Evolutionary conservation across 1,284 basidiomycete genomes (phyloP), one percentile per base, ranked within the genome.

Genomic region (Marasmius fiardii): DNA sequence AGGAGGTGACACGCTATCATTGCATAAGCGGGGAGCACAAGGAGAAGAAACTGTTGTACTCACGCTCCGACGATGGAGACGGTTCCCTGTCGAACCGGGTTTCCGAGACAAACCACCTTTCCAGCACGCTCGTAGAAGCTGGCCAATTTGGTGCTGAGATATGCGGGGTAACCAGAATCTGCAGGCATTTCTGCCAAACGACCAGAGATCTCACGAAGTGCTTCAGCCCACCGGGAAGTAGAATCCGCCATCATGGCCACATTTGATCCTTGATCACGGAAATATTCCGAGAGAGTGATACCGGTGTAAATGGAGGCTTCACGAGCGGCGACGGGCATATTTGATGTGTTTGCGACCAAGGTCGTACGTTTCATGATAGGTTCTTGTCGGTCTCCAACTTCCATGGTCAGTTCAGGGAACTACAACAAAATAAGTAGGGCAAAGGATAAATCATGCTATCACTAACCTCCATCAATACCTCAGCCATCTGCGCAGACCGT

Each of bases 191-290:
- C 97, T 35, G 97, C 97, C 56, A 99, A 75, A 77, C 97, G 95
- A 79, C 97, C 97, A 37, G 95, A 98, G 63, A 99, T 98, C 81
- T 99, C 97, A 81, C 97, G 94, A 51, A 99, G 79, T 33, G 97
- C 97, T 72, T 99, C 97, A 52, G 97, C 97, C 97, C 97, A 99
- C 66, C 97, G 95, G 28, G 95, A 98, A 0, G 97, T 98, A 6
- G 96, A 98, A 74, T 99, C 97, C 50, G 96, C 97, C 95, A 99
- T 99, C 97, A 99, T 99, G 51, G 96, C 88, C 31, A 99, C 96
- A 68, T 99, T 95, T 69, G 85, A 88, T 31, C 97, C 96, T 73
- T 98, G 95, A 74, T 99, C 96, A 76, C 96, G 93, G 90, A 97
- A 99, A 78, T 99, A 99, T 70, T 99, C 96, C 45, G 96, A 96